These are phyloP conservation scores for Glomus cerebriforme DNA, from an alignment of 192 early-diverging fungal genomes.

Conservation along the genomic window DNA sequence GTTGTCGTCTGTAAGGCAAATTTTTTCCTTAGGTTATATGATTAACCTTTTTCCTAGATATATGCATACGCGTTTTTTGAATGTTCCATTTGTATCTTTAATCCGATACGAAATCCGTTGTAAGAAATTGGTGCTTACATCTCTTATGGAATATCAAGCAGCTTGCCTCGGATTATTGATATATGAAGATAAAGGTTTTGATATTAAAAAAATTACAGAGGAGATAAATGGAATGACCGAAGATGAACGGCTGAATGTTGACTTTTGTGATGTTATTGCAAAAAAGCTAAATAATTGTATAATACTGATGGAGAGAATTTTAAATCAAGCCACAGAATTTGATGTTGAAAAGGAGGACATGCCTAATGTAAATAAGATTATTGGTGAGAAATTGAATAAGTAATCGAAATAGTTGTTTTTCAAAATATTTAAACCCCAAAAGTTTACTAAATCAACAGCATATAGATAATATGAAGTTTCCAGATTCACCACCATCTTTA, in stretches of 20 bases:
- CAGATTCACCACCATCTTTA: conserved; percentile 20
- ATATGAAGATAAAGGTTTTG: conserved; percentile 40
- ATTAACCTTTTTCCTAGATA: conserved; percentile 41
- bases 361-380: conserved; percentile 24
- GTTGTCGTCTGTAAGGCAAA: conserved; percentile 7
- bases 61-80: conserved; percentile 35
- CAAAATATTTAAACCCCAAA: too few relatives aligned
- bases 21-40: conserved; percentile 21
- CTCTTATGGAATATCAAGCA: conserved; percentile 59
- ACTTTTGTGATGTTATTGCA: conserved; percentile 25
- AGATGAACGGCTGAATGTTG: not conserved
- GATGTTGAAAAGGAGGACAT: conserved; percentile 26
- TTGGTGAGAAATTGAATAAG: conserved; percentile 34
- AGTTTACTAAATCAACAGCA: conserved; percentile 21
- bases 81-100: conserved; percentile 38
- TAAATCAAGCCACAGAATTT: conserved; percentile 3
- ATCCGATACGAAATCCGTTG: conserved; percentile 62
- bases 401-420: too few relatives aligned
- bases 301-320: conserved; percentile 13
- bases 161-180: conserved; percentile 65
- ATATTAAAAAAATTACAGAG: conserved; percentile 34
- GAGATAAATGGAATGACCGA: not conserved
- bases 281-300: conserved; percentile 18
- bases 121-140: conserved; percentile 50
- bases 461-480: conserved; percentile 20